These are phyloP conservation scores for Haplosporangium gracile DNA, from an alignment of 192 early-diverging fungal genomes.

Conservation along the genomic window DNA sequence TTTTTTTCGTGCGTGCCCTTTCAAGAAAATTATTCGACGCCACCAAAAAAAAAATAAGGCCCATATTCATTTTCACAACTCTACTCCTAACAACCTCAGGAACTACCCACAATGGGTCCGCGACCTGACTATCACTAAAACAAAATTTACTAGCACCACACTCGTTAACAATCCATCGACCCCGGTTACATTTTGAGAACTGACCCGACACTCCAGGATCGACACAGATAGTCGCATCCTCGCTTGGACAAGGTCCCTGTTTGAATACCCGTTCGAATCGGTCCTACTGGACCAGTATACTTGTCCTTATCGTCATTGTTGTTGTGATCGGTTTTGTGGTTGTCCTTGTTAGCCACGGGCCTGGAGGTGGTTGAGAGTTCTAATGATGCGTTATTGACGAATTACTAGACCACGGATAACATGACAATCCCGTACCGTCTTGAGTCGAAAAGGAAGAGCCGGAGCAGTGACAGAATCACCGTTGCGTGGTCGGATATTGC, in stretches of 20 bases:
- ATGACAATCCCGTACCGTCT: not conserved
- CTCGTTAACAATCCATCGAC: conserved; percentile 22
- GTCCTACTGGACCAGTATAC: not conserved
- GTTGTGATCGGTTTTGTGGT: not conserved
- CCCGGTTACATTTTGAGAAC: conserved; percentile 19
- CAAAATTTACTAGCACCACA: conserved; percentile 7
- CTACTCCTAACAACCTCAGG: too few relatives aligned
- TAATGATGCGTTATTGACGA: not conserved
- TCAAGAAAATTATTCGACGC: too few relatives aligned
- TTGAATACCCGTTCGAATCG: not conserved
- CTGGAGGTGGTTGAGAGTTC: not conserved
- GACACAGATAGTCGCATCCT: conserved; percentile 21
- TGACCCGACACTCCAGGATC: not conserved
- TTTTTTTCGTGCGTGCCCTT: too few relatives aligned
- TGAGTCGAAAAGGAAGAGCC: not conserved
- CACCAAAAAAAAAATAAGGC: too few relatives aligned
- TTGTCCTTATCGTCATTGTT: not conserved
- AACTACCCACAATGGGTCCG: conserved; percentile 23
- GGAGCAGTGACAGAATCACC: not conserved
- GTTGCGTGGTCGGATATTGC: not conserved
- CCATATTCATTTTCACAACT: too few relatives aligned
- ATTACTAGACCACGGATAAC: not conserved
- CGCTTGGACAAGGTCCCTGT: conserved; percentile 7
- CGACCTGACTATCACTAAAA: conserved; percentile 7
- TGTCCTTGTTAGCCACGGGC: not conserved